A percentile compares a stretch with the other conserved stretches of the same genome.
Evolutionary conservation across 768 basidiomycete genomes (phyloP).

Genomic region (Lyophyllum decastes): DNA sequence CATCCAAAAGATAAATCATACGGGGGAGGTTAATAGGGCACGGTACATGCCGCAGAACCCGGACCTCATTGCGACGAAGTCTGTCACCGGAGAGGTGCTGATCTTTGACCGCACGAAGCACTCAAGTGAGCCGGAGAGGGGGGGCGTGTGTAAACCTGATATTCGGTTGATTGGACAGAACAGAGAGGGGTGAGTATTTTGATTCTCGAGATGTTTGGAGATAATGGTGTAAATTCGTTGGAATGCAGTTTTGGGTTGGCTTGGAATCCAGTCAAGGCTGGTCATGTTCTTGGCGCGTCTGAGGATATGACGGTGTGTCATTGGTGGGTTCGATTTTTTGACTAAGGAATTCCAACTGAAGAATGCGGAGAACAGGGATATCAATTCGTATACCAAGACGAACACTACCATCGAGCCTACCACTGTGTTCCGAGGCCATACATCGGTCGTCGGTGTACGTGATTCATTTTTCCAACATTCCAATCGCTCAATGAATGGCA

Average conservation of each 20-base stretch:
- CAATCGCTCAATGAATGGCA: neutral
- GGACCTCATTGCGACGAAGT: conserved; percentile 94
- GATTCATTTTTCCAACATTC: neutral
- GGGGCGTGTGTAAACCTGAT: conserved; percentile 85
- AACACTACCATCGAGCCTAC: conserved; percentile 84
- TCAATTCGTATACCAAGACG: conserved; percentile 83
- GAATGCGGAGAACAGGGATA: conserved; percentile 64
- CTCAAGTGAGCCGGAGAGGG: conserved; percentile 86
- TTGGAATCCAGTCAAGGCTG: conserved; percentile 85
- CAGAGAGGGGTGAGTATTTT: conserved; percentile 79
- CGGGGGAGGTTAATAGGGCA: conserved; percentile 94
- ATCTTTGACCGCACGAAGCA: conserved; percentile 99
- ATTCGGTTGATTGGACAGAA: conserved; percentile 88
- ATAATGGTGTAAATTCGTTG: neutral
- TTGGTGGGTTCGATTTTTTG: conserved; percentile 55
- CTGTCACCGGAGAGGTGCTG: conserved; percentile 85
- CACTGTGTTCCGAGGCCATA: conserved; percentile 83
- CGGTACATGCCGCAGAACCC: conserved; percentile 99
- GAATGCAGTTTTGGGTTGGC: conserved; percentile 80
- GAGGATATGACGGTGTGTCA: conserved; percentile 96
- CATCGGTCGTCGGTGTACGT: conserved; percentile 88
- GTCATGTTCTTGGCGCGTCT: conserved; percentile 87
- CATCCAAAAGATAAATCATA: conserved; percentile 93
- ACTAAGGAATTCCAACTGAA: neutral
- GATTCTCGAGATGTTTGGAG: neutral